Conservation (phyloP, 495 filamentous ascomycete genomes). For the Neurospora pannonica region DNA sequence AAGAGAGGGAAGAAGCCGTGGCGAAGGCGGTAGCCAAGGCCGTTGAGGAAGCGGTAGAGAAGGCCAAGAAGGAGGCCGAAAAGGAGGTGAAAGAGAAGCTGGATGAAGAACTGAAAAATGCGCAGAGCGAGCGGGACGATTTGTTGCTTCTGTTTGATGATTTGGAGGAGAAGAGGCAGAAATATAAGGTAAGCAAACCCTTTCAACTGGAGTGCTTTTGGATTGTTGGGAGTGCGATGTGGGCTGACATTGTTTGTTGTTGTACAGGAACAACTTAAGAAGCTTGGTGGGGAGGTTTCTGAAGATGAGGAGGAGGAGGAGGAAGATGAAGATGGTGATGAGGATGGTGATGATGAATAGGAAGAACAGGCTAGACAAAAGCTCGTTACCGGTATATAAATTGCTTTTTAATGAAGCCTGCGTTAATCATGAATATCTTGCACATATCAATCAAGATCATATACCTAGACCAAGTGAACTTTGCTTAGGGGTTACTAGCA, state of each 20-base stretch:
- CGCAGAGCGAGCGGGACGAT: constrained; percentile 70
- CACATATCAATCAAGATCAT: background rate
- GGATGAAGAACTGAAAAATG: constrained; percentile 54
- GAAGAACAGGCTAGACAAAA: constrained; percentile 6
- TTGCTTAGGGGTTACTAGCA: background rate
- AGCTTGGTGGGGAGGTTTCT: constrained; percentile 62
- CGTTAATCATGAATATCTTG: background rate
- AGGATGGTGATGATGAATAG: constrained; percentile 43
- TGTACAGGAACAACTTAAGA: constrained; percentile 57
- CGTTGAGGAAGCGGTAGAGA: background rate
- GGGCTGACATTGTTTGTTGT: constrained; percentile 23
- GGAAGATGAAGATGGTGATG: constrained; percentile 52
- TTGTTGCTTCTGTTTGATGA: constrained; percentile 82
- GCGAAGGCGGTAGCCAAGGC: background rate
- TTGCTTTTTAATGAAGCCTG: background rate
- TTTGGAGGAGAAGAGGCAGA: constrained; percentile 71
- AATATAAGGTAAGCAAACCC: constrained; percentile 57
- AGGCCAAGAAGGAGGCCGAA: background rate
- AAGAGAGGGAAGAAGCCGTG: background rate
- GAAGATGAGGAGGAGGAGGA: constrained; percentile 70
- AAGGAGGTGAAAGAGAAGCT: constrained; percentile 36
- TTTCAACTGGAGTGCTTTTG: background rate
- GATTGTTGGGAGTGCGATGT: constrained; percentile 1
- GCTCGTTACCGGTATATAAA: background rate
- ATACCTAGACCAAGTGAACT: background rate